Conservation (phyloP, 2,329 filamentous ascomycete species). For the Apiospora rasikravindrae region DNA sequence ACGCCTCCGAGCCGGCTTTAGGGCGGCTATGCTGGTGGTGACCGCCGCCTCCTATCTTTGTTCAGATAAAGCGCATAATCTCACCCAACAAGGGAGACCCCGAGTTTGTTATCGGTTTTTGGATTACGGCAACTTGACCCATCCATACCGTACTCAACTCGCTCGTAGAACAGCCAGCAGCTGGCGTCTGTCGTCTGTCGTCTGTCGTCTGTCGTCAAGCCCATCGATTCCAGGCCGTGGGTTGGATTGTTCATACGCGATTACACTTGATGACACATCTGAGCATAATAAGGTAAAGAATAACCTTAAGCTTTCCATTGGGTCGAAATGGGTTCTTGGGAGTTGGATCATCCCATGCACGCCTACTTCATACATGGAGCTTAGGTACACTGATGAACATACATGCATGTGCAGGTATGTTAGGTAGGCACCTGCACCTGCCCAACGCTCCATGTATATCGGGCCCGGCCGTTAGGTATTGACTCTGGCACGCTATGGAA, state of each 20-base stretch:
- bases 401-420: not conserved
- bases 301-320: constrained; percentile 16
- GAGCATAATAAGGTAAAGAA: not conserved
- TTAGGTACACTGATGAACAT: not conserved
- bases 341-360: not conserved
- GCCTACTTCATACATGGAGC: not conserved
- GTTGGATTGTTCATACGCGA: not conserved
- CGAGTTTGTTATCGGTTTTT: not conserved
- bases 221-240: not conserved
- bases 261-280: constrained; percentile 5
- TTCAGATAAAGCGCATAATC: constrained; percentile 9
- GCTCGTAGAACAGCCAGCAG: not conserved
- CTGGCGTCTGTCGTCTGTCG: not conserved
- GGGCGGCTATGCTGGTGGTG: constrained; percentile 11
- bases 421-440: not conserved
- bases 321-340: not conserved
- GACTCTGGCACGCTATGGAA: not conserved
- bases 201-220: not conserved
- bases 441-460: not conserved
- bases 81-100: not conserved
- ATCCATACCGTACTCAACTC: not conserved
- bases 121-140: not conserved
- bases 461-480: not conserved
- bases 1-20: not conserved
- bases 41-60: constrained; percentile 9